These are phyloP conservation scores for Dipteronia dyeriana DNA, from an alignment of 345 rosid species.

Conservation along the genomic window DNA sequence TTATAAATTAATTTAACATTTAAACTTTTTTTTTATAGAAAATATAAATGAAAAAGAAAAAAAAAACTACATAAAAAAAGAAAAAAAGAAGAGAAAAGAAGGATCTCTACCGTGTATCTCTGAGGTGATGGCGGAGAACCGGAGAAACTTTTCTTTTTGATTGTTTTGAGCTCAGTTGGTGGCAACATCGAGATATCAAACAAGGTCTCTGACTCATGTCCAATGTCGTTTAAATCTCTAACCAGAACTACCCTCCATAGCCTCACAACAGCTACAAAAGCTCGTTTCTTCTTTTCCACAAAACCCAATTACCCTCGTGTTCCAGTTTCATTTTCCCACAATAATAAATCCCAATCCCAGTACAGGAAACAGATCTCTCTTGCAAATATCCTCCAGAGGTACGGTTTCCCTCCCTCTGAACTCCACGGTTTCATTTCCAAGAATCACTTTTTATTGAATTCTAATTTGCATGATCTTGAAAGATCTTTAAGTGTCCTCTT, in stretches of 20 bases:
- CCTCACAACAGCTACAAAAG: background rate
- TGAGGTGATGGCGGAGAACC: too few species aligned
- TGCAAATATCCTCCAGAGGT: constrained; percentile 64
- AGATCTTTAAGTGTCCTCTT: constrained; percentile 54
- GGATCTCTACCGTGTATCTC: too few species aligned
- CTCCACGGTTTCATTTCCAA: constrained; percentile 47
- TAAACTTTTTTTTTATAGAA: too few species aligned
- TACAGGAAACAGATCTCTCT: constrained; percentile 49
- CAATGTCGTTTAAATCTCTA: background rate
- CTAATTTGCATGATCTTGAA: constrained; percentile 47
- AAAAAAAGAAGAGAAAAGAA: too few species aligned
- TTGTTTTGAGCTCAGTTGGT: background rate
- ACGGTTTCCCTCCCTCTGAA: constrained; percentile 62
- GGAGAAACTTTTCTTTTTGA: too few species aligned
- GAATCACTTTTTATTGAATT: constrained; percentile 44
- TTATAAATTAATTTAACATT: too few species aligned
- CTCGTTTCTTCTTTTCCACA: constrained; percentile 22
- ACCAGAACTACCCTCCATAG: background rate
- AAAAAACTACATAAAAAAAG: too few species aligned
- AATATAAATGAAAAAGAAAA: too few species aligned
- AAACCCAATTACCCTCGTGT: background rate
- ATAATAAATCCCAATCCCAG: constrained; percentile 16
- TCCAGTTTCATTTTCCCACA: constrained; percentile 19
- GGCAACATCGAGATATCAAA: background rate
- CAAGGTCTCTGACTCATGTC: background rate